Percentiles rank a stretch among this genome's conserved stretches.
These are phyloP conservation scores for Prunus mume DNA, from an alignment of 306 rosid species.

Conservation along the genomic window DNA sequence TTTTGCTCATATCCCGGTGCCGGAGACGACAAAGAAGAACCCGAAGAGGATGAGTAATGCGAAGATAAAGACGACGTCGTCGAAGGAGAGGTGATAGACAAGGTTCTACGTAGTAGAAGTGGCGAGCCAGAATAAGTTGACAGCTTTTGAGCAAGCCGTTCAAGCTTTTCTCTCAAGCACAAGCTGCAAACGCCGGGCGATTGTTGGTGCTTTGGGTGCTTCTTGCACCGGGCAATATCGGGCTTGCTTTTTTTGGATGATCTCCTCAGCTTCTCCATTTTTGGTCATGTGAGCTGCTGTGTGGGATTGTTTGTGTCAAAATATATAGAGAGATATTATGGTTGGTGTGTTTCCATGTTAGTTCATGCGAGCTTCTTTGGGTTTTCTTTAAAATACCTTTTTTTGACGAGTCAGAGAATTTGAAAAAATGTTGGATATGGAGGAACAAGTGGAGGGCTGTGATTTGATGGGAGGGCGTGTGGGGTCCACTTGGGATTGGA, in stretches of 20 bases:
- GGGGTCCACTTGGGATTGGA: conserved; percentile 1
- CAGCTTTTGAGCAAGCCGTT: background rate
- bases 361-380: conserved; percentile 44
- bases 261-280: conserved; percentile 35
- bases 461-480: conserved; percentile 25
- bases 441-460: conserved; percentile 34
- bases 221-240: conserved; percentile 43
- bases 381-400: conserved; percentile 30
- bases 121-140: background rate
- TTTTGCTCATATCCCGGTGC: background rate
- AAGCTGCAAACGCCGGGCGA: conserved; percentile 84
- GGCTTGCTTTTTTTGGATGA: conserved; percentile 28
- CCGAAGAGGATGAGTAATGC: conserved; percentile 43
- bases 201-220: conserved; percentile 78
- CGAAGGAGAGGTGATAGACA: conserved; percentile 14
- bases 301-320: background rate
- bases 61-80: conserved; percentile 51
- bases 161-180: conserved; percentile 60
- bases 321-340: conserved; percentile 22
- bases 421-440: conserved; percentile 28
- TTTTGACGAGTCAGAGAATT: conserved; percentile 53
- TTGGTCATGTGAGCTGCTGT: background rate
- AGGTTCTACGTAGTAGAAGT: background rate
- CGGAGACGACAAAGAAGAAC: conserved; percentile 59
- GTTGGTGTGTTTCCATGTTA: conserved; percentile 30